Conservation (phyloP, 2,329 filamentous ascomycete genomes). For the Exophiala bonariae region DNA sequence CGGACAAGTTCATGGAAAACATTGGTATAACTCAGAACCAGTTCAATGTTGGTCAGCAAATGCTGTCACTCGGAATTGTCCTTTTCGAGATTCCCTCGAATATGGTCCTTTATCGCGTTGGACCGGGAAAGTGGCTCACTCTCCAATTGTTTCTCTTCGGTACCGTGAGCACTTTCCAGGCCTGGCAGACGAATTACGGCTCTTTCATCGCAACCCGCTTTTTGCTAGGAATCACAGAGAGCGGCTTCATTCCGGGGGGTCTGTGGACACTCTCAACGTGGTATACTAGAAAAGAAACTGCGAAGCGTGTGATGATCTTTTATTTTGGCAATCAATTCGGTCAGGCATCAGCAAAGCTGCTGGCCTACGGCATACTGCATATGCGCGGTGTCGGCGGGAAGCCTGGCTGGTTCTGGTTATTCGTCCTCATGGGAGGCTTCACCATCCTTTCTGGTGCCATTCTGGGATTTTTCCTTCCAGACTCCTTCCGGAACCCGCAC, state of each 20-base stretch:
- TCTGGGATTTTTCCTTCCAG: conserved; percentile 46
- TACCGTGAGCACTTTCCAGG: conserved; percentile 55
- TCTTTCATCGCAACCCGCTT: conserved; percentile 53
- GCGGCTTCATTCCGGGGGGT: conserved; percentile 57
- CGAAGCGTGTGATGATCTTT: conserved; percentile 55
- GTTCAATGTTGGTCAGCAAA: conserved; percentile 56
- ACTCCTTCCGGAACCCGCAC: conserved; percentile 46
- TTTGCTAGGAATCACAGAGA: conserved; percentile 55
- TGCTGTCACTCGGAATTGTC: conserved; percentile 54
- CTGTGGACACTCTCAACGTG: conserved; percentile 55
- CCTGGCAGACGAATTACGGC: conserved; percentile 50
- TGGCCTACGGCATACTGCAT: conserved; percentile 45
- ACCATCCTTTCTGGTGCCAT: conserved; percentile 45
- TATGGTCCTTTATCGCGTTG: conserved; percentile 54
- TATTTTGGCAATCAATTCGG: conserved; percentile 59
- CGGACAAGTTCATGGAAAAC: conserved; percentile 53
- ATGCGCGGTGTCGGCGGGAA: conserved; percentile 50
- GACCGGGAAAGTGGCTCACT: conserved; percentile 56
- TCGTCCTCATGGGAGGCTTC: conserved; percentile 54
- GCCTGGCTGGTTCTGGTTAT: conserved; percentile 60
- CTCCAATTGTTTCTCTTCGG: conserved; percentile 55
- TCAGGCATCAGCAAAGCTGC: conserved; percentile 41
- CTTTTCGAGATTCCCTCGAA: conserved; percentile 52
- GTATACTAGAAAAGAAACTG: conserved; percentile 56
- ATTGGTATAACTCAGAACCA: conserved; percentile 52